Evolutionary conservation across 257 asterid species (phyloP).

Genomic region (Solanum chmielewskii): DNA sequence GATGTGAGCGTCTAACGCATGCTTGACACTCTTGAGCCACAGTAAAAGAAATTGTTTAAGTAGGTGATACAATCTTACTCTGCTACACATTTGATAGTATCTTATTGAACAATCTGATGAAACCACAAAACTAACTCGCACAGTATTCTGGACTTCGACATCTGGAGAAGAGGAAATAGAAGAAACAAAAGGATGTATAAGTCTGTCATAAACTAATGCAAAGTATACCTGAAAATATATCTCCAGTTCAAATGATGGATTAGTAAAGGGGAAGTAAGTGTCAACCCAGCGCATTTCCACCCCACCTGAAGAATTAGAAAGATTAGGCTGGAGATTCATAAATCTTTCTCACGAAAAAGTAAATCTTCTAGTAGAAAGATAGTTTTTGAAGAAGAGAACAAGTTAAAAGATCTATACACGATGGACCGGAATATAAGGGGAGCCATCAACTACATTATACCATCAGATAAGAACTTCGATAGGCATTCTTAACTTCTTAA

Average conservation of each 20-base stretch:
- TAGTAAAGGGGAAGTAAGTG: conserved; percentile 90
- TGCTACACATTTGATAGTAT: background rate
- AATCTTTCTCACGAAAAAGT: background rate
- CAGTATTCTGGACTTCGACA: background rate
- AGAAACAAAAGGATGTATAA: background rate
- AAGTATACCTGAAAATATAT: conserved; percentile 70
- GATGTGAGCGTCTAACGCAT: background rate
- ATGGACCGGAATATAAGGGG: background rate
- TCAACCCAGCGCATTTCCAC: conserved; percentile 99
- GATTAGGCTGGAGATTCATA: background rate
- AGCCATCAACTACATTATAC: background rate
- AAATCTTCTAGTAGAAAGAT: background rate
- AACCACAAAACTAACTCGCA: background rate
- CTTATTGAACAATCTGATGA: background rate
- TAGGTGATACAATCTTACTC: background rate
- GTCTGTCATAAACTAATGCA: background rate
- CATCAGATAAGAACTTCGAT: background rate
- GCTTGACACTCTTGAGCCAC: background rate
- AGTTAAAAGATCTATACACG: background rate
- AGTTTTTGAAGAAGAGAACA: background rate
- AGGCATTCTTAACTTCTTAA: background rate
- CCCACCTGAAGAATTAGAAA: conserved; percentile 43
- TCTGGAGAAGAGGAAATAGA: background rate
- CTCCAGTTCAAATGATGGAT: conserved; percentile 93
- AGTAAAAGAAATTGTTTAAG: background rate